Conservation (phyloP, 176 grass and related monocot genomes). For the Elaeis guineensis region DNA sequence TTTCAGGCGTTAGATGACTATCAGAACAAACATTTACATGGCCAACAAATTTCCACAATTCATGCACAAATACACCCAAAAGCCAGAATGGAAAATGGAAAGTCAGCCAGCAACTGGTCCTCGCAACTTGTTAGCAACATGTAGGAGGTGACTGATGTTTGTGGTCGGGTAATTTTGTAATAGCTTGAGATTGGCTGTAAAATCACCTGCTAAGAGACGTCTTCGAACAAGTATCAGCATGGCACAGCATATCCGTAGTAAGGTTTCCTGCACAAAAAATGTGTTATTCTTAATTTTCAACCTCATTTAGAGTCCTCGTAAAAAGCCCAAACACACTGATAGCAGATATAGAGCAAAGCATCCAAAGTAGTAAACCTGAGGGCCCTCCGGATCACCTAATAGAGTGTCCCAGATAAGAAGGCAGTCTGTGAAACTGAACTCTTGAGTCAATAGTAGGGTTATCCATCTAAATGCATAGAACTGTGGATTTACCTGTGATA, state of each 20-base stretch:
- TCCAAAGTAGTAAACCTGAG: conserved; percentile 33
- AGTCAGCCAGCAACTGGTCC: conserved; percentile 34
- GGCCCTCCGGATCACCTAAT: conserved; percentile 72
- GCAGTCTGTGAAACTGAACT: conserved; percentile 80
- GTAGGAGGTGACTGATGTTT: conserved; percentile 74
- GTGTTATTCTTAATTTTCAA: too few species aligned
- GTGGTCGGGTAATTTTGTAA: conserved; percentile 81
- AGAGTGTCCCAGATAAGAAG: conserved; percentile 77
- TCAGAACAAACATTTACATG: too few species aligned
- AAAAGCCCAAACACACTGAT: background rate
- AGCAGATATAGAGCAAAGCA: background rate
- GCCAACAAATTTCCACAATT: too few species aligned
- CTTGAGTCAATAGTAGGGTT: conserved; percentile 80
- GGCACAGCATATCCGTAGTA: conserved; percentile 77
- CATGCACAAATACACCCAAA: too few species aligned
- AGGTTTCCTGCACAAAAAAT: conserved; percentile 47
- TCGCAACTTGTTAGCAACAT: conserved; percentile 91
- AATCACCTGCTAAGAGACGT: conserved; percentile 85
- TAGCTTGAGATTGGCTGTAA: conserved; percentile 96
- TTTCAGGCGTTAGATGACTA: too few species aligned
- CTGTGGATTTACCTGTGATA: conserved; percentile 79
- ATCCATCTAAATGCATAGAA: conserved; percentile 99
- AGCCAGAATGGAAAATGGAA: background rate
- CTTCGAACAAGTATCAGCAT: conserved; percentile 96
- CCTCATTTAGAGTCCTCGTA: background rate